Base-by-base conservation (phyloP, 345 rosid genomes). In the Lepidium aucheri region DNA sequence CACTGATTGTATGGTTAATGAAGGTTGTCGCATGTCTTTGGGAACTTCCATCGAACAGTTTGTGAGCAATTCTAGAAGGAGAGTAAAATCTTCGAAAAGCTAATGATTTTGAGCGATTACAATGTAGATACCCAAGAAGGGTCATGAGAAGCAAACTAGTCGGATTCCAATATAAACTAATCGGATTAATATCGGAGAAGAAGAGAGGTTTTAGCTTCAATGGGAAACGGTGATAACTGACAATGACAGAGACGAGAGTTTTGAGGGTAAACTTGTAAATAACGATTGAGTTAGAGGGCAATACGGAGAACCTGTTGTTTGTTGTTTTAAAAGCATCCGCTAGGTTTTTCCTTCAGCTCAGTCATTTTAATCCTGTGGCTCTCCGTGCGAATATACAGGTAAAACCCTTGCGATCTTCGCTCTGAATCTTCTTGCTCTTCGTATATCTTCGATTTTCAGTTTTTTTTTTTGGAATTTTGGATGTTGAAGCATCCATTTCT, bases 1-100 rank as follows among this genome's bases (percentile, higher is more conserved):
- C 70, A 57, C 74, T 73, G 82, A 80, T 75, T 17, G 82, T 69
- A 26, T 18, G 78, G 66, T 77, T 75, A 71, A 85, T 41, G 33
- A 36, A 74, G 1, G 60, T 47, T 33, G 76, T 47, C 26, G 63
- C 74, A 47, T 68, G 45, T 56, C 74, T 63, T 7, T 44, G 68
- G 30, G 69, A 53, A 68, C 70, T 74, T 74, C 73, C 74, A 74
- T 68, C 78, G 70, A 74, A 68, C 74, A 74, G 10, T 36, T 68
- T 68, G 42, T 68, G 60, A 33, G 78, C 78, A 74, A 44, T 30
- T 11, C 56, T 67, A 54, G 14, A 53, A 53, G 26, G 42, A 24
- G 41, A 53, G 57, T 24, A 54, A 30, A 74, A 38, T 43, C 38
- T 53, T 4, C 8, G 63, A 45, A 44, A 52, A 74, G 15, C 4